phyloP scores from a whole-genome alignment of 2,329 filamentous ascomycete species.

The Pseudonectria buxi region DNA sequence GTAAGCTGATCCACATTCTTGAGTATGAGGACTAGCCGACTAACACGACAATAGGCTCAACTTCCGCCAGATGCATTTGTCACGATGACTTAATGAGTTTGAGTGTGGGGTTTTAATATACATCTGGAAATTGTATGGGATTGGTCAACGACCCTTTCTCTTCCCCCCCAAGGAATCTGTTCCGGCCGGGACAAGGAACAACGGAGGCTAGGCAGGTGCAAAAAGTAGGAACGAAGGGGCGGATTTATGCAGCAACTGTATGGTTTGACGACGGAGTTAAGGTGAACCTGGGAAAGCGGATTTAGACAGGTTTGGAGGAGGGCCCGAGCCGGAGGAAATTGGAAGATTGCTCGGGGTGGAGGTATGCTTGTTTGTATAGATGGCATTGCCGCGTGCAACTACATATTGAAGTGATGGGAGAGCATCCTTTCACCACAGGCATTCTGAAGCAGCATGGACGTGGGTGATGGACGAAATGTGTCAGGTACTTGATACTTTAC shows the following conservation, averaged over 20 bases:
- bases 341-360: conserved; percentile 1
- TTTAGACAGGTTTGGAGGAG: conserved; percentile 5
- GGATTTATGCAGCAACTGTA: conserved; percentile 12
- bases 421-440: no score
- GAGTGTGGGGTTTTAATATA: background rate
- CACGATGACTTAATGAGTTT: conserved; percentile 7
- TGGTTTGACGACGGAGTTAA: conserved; percentile 17
- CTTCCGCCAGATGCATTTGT: conserved; percentile 45
- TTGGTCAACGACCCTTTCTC: background rate
- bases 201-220: background rate
- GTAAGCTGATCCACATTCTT: conserved; percentile 35
- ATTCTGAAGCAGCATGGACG: no score
- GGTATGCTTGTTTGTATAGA: conserved; percentile 11
- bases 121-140: background rate
- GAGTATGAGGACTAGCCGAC: background rate
- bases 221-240: conserved; percentile 3
- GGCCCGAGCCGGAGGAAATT: conserved; percentile 5
- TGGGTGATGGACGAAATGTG: no score
- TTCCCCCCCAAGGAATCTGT: no score
- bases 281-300: conserved; percentile 8
- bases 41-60: conserved; percentile 29
- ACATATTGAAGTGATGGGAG: no score
- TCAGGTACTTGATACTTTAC: no score
- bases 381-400: conserved; percentile 10
- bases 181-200: no score